Evolutionary conservation across 495 filamentous ascomycete genomes (phyloP).

Genomic region (Pyrenula aspistea): DNA sequence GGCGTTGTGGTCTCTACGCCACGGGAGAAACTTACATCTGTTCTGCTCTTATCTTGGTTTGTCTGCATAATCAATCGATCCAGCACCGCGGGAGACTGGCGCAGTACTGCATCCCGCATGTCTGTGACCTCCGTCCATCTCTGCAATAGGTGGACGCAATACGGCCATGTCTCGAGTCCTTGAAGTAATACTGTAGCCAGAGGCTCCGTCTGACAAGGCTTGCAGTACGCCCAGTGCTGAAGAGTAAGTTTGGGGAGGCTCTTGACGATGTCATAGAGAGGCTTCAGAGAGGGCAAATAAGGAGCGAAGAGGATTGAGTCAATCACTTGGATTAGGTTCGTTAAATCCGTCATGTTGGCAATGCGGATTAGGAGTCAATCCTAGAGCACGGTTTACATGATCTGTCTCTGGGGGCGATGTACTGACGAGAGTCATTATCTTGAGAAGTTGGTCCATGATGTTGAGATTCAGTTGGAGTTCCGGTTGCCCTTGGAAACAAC

Average conservation of each 20-base stretch:
- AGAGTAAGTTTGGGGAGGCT: slow-evolving; percentile 8
- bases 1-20: slow-evolving; percentile 1
- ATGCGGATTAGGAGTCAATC: slow-evolving; percentile 13
- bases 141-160: slow-evolving; percentile 24
- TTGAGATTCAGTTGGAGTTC: neutral
- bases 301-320: slow-evolving; percentile 3
- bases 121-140: slow-evolving; percentile 22
- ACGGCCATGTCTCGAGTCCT: slow-evolving; percentile 26
- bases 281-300: slow-evolving; percentile 13
- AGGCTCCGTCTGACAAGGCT: slow-evolving; percentile 31
- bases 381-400: slow-evolving; percentile 29
- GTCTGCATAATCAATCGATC: slow-evolving; percentile 28
- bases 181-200: slow-evolving; percentile 32
- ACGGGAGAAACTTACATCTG: slow-evolving; percentile 19
- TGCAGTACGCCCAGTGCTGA: slow-evolving; percentile 27
- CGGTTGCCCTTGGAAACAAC: neutral
- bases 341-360: neutral
- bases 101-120: slow-evolving; percentile 28
- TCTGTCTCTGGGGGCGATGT: slow-evolving; percentile 29
- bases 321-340: slow-evolving; percentile 7
- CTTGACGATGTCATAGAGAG: slow-evolving; percentile 21
- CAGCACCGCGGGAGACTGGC: slow-evolving; percentile 26
- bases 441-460: no score
- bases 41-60: slow-evolving; percentile 11
- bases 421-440: no score